A percentile compares a stretch with the other conserved stretches of the same genome.
These are phyloP conservation scores for Aspergillus sp. DNA, from an alignment of 2,329 filamentous ascomycete genomes.

Conservation along the genomic window DNA sequence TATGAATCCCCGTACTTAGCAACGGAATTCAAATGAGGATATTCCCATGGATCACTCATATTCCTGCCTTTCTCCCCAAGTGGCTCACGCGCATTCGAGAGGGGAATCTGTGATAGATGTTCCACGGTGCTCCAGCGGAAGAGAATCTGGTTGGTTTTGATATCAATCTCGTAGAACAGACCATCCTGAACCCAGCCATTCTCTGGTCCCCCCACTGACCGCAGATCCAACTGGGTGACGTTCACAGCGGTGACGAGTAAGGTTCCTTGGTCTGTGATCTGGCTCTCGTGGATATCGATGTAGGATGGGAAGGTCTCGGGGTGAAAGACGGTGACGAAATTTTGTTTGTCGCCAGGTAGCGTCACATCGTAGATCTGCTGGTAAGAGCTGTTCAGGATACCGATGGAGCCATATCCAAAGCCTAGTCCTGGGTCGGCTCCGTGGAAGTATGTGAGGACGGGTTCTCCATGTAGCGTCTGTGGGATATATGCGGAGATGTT, in stretches of 20 bases:
- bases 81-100: constrained; percentile 10
- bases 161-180: constrained; percentile 22
- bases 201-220: constrained; percentile 13
- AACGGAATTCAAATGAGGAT: constrained; percentile 18
- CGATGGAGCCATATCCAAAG: constrained; percentile 14
- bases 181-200: constrained; percentile 22
- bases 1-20: constrained; percentile 17
- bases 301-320: constrained; percentile 11
- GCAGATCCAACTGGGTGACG: constrained; percentile 16
- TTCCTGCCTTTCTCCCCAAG: constrained; percentile 7
- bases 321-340: constrained; percentile 9
- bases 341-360: constrained; percentile 4
- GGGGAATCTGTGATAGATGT: constrained; percentile 13
- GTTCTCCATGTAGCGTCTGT: constrained; percentile 14
- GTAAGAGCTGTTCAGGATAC: constrained; percentile 18
- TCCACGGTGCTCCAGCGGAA: constrained; percentile 21
- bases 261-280: constrained; percentile 14
- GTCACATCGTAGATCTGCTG: constrained; percentile 16
- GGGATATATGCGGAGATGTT: constrained; percentile 13
- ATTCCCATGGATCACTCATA: constrained; percentile 15
- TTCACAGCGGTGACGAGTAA: constrained; percentile 18
- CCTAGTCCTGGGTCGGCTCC: constrained; percentile 10
- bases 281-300: constrained; percentile 20
- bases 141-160: constrained; percentile 18
- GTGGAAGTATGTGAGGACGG: constrained; percentile 22